Conservation (phyloP, 805 yeast genomes). For the Starmerella tilneyi region DNA sequence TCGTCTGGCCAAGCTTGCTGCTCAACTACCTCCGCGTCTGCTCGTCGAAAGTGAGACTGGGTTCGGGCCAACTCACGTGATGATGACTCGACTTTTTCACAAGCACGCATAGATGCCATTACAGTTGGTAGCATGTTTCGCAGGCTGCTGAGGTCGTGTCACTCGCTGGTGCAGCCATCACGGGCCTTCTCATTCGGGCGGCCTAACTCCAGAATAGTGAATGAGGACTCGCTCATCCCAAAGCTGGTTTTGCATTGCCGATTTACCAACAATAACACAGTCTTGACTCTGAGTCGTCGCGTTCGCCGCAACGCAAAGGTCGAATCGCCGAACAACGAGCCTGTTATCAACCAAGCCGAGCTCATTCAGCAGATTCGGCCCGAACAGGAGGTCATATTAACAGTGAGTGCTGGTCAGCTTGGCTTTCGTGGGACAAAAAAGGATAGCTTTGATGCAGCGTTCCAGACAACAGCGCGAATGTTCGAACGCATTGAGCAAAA, state of each 20-base stretch:
- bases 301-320: conserved; percentile 36
- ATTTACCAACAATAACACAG: conserved; percentile 76
- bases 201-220: not conserved
- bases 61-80: no score
- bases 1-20: not conserved
- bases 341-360: conserved; percentile 49
- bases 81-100: conserved; percentile 1
- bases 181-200: not conserved
- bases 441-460: conserved; percentile 87
- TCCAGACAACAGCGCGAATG: conserved; percentile 66
- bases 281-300: conserved; percentile 51
- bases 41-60: no score
- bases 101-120: not conserved
- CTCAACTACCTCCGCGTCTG: no score
- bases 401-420: conserved; percentile 68
- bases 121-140: conserved; percentile 1
- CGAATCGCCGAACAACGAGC: conserved; percentile 35
- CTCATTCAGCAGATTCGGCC: conserved; percentile 64
- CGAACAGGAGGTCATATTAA: conserved; percentile 61
- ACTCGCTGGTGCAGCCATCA: not conserved
- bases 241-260: conserved; percentile 60
- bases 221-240: conserved; percentile 12
- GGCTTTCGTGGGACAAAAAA: conserved; percentile 87
- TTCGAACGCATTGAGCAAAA: conserved; percentile 62
- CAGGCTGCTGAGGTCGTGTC: conserved; percentile 3